phyloP scores from a whole-genome alignment of 2,329 filamentous ascomycete genomes.

The Phialophora chinensis region DNA sequence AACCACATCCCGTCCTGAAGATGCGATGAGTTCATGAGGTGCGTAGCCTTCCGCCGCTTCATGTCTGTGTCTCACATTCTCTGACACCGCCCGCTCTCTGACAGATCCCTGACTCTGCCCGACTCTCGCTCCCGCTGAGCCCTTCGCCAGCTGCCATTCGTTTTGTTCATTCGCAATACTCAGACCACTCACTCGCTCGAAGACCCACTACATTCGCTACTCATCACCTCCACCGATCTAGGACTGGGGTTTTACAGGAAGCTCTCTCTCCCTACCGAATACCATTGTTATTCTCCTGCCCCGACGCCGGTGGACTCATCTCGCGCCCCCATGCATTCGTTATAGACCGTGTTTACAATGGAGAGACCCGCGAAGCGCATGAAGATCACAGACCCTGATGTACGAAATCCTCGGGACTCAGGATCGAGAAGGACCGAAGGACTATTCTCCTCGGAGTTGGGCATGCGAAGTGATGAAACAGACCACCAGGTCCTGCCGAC shows the following conservation, averaged over 20 bases:
- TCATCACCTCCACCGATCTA: not conserved
- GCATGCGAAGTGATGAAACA: conserved; percentile 31
- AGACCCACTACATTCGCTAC: conserved; percentile 8
- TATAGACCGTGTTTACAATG: conserved; percentile 24
- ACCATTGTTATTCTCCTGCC: not conserved
- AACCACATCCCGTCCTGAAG: conserved; percentile 5
- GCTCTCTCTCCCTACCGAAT: not conserved
- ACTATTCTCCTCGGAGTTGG: conserved; percentile 36
- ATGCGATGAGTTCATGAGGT: conserved; percentile 25
- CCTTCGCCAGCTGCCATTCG: conserved; percentile 32
- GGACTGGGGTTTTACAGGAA: not conserved
- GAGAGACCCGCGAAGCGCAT: conserved; percentile 38
- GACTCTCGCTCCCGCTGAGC: conserved; percentile 21
- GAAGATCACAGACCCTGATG: conserved; percentile 36
- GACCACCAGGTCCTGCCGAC: conserved; percentile 24
- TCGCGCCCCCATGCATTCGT: conserved; percentile 17
- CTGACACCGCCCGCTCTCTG: conserved; percentile 17
- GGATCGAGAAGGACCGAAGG: conserved; percentile 35
- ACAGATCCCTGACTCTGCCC: conserved; percentile 19
- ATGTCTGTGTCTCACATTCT: conserved; percentile 24
- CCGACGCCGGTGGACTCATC: not conserved
- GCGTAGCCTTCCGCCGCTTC: conserved; percentile 6
- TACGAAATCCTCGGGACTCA: conserved; percentile 35
- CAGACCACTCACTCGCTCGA: conserved; percentile 10
- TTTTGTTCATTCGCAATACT: conserved; percentile 22